A percentile compares a stretch with the other conserved stretches of the same genome.
Conservation (phyloP, 805 yeast species). For the Sugiyamaella lignohabitans region DNA sequence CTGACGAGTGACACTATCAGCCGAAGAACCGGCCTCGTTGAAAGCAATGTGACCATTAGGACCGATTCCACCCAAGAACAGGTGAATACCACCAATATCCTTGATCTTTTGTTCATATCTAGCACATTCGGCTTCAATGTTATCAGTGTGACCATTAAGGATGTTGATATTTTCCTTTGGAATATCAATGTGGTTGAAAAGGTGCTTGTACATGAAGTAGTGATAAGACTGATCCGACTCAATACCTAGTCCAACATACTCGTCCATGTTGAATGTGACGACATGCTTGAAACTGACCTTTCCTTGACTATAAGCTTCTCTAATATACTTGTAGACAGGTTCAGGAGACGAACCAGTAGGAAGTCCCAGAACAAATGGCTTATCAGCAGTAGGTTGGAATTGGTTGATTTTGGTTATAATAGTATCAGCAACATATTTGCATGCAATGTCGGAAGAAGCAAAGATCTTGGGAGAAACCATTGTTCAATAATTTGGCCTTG, state of each 20-base stretch:
- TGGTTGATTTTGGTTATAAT: constrained; percentile 39
- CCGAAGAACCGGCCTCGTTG: constrained; percentile 49
- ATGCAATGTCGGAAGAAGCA: constrained; percentile 15
- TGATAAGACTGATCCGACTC: constrained; percentile 47
- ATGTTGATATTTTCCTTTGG: constrained; percentile 47
- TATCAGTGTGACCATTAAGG: constrained; percentile 45
- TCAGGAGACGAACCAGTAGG: constrained; percentile 62
- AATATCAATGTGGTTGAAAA: constrained; percentile 51
- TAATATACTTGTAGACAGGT: constrained; percentile 43
- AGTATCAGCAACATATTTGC: constrained; percentile 39
- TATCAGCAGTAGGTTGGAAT: constrained; percentile 39
- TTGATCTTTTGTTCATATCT: constrained; percentile 45
- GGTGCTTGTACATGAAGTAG: constrained; percentile 50
- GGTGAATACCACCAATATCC: constrained; percentile 43
- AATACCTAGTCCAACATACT: constrained; percentile 46
- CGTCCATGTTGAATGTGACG: constrained; percentile 58
- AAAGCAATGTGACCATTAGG: constrained; percentile 59
- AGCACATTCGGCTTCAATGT: constrained; percentile 42
- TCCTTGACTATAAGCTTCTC: constrained; percentile 39
- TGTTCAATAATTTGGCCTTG: too few species aligned
- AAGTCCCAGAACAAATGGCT: constrained; percentile 47
- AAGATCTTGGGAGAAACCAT: constrained; percentile 13
- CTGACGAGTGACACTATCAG: constrained; percentile 41
- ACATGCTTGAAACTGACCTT: constrained; percentile 44
- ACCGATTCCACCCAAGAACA: constrained; percentile 55